Evolutionary conservation across 495 filamentous ascomycete species (phyloP), one percentile per base, ranked within the genome.

Genomic region (Lasiosphaeris hirsuta): DNA sequence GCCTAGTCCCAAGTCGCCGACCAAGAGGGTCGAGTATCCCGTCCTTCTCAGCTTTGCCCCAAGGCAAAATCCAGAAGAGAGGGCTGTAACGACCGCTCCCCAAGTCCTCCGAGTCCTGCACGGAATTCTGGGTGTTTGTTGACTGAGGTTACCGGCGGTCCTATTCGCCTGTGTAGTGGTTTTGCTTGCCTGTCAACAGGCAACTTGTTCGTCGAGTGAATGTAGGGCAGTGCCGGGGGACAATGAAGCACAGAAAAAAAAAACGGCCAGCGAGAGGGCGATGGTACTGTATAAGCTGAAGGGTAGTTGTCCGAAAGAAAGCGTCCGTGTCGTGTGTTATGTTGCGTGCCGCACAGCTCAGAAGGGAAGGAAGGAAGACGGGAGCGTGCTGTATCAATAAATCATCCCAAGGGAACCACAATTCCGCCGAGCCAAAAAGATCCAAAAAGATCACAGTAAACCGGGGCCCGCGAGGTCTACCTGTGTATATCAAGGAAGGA

Each of bases 401-500:
- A 55, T 46, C 53, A 55, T 55, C 36, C 53, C 53, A 45, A 55
- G 53, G 53, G 38, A 42, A 55, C 41, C 17, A 41, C 15, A 35
- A 55, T 55, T 55, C 53, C 53, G 53, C 37, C 34, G n/a, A 47
- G 30, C 51, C 53, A 55, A 55, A 42, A 55, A 55, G 53, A 42
- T 36, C n/a, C n/a, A n/a, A n/a, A n/a, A n/a, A n/a, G n/a, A n/a
- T n/a, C n/a, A 36, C 14, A 19, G 40, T 41, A 36, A 45, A 47
- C 34, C 30, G 40, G 53, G 53, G 53, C 53, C 23, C 23, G 41
- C 41, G 23, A 42, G 53, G 23, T 30, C 2, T 30, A 55, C 42
- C 41, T 55, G 46, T 55, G 46, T 55, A 55, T 55, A 42, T 35
- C 41, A 47, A 7, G 36, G 11, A 38, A 55, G 23, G 23, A 30